A percentile compares a stretch with the other conserved stretches of the same genome.
phyloP scores from a whole-genome alignment of 331 rosid species.

The Acacia concinna region DNA sequence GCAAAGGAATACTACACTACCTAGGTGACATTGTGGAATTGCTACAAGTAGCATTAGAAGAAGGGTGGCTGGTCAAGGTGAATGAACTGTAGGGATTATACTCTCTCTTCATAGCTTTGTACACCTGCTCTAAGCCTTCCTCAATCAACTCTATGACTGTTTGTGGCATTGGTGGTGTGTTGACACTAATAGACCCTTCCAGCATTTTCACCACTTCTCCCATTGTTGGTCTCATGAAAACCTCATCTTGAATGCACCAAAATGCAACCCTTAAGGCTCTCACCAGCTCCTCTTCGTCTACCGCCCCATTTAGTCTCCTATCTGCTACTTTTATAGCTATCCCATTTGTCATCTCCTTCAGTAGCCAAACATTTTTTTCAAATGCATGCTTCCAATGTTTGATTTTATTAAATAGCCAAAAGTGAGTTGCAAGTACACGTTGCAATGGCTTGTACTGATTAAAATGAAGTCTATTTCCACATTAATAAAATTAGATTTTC shows the following conservation, averaged over 20 bases:
- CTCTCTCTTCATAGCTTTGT: conserved; percentile 86
- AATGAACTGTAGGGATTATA: conserved; percentile 75
- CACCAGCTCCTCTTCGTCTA: conserved; percentile 64
- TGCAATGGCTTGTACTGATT: background rate
- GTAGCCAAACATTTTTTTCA: conserved; percentile 16
- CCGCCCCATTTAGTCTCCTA: conserved; percentile 69
- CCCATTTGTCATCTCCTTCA: conserved; percentile 69
- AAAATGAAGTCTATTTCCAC: no score
- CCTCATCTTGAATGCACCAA: conserved; percentile 98
- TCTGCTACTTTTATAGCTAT: conserved; percentile 64
- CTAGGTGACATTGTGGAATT: conserved; percentile 89
- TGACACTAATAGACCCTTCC: conserved; percentile 62
- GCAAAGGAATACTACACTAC: conserved; percentile 45
- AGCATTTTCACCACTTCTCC: conserved; percentile 89
- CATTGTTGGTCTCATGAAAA: conserved; percentile 77
- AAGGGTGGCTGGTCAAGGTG: conserved; percentile 72
- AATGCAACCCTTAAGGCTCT: conserved; percentile 77
- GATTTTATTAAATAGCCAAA: background rate
- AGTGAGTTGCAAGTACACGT: background rate
- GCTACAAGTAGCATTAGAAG: conserved; percentile 84
- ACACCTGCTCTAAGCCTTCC: conserved; percentile 84
- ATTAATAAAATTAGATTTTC: no score
- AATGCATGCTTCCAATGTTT: background rate
- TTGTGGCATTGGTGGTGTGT: conserved; percentile 91
- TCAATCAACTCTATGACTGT: conserved; percentile 75